Evolutionary conservation across 768 basidiomycete species (phyloP).

Genomic region (Boletellus ananiceps): DNA sequence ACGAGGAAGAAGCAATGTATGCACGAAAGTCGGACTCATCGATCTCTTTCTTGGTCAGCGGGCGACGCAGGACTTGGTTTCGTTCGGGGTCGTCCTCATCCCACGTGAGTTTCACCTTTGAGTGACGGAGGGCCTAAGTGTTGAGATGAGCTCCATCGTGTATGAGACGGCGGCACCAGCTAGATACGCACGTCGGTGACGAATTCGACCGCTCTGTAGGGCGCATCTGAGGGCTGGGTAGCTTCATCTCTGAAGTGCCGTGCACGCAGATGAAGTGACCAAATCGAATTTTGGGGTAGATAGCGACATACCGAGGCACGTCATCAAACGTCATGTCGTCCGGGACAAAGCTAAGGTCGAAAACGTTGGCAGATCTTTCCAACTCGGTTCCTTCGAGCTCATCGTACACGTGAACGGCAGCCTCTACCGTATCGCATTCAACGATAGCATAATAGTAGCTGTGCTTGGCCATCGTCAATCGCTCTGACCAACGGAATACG

Average conservation of each 20-base stretch:
- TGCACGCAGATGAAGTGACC: neutral
- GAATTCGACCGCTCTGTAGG: slow-evolving; percentile 80
- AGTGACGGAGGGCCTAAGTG: slow-evolving; percentile 86
- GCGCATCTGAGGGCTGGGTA: slow-evolving; percentile 51
- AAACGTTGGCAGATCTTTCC: slow-evolving; percentile 93
- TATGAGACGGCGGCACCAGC: neutral
- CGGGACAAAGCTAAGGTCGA: slow-evolving; percentile 92
- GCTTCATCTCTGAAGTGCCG: slow-evolving; percentile 69
- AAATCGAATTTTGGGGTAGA: neutral
- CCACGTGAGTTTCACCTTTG: slow-evolving; percentile 97
- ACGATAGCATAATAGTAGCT: slow-evolving; percentile 97
- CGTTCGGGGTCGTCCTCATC: slow-evolving; percentile 95
- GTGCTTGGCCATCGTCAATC: slow-evolving; percentile 13
- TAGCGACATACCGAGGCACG: slow-evolving; percentile 54
- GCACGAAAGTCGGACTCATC: slow-evolving; percentile 88
- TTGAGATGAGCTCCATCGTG: neutral
- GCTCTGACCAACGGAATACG: neutral
- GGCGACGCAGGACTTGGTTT: slow-evolving; percentile 70
- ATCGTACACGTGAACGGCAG: slow-evolving; percentile 73
- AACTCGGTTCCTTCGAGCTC: slow-evolving; percentile 95
- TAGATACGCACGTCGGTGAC: slow-evolving; percentile 74
- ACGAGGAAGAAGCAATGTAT: slow-evolving; percentile 68
- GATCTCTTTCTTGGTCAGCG: slow-evolving; percentile 77
- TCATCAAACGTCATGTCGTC: slow-evolving; percentile 83
- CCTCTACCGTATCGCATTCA: slow-evolving; percentile 73